Conservation (phyloP, 306 rosid genomes). For the Ormosia semicastrata region DNA sequence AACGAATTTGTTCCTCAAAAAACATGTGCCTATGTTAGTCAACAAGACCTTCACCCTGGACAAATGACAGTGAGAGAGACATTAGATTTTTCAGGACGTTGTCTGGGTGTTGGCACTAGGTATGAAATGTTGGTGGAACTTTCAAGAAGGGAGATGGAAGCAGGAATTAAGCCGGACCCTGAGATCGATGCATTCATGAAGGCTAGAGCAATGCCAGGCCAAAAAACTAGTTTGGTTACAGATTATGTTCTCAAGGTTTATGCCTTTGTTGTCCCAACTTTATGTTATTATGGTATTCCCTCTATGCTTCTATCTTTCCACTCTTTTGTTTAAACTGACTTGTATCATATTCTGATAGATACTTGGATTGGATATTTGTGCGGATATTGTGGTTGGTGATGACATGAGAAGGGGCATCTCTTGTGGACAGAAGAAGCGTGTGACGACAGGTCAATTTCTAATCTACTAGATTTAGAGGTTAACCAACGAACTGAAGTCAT, state of each 20-base stretch:
- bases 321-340: neutral
- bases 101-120: conserved; percentile 63
- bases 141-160: conserved; percentile 48
- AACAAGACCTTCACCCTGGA: conserved; percentile 52
- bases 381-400: conserved; percentile 43
- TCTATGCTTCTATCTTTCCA: neutral
- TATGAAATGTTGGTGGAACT: conserved; percentile 54
- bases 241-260: conserved; percentile 52
- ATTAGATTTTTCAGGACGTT: conserved; percentile 62
- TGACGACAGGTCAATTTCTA: conserved; percentile 39
- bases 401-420: conserved; percentile 50
- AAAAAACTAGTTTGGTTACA: conserved; percentile 51
- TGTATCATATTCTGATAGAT: conserved; percentile 19
- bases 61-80: conserved; percentile 74
- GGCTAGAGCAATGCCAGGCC: conserved; percentile 55
- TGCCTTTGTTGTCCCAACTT: neutral
- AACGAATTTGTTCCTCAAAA: conserved; percentile 50
- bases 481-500: too few species aligned
- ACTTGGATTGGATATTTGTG: conserved; percentile 53
- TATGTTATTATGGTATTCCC: neutral
- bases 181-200: conserved; percentile 71
- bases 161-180: conserved; percentile 57
- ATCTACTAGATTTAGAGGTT: too few species aligned
- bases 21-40: conserved; percentile 40
- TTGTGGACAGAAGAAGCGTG: conserved; percentile 59